These are phyloP conservation scores for Lepidopterella palustris DNA, from an alignment of 495 filamentous ascomycete species.

Conservation along the genomic window DNA sequence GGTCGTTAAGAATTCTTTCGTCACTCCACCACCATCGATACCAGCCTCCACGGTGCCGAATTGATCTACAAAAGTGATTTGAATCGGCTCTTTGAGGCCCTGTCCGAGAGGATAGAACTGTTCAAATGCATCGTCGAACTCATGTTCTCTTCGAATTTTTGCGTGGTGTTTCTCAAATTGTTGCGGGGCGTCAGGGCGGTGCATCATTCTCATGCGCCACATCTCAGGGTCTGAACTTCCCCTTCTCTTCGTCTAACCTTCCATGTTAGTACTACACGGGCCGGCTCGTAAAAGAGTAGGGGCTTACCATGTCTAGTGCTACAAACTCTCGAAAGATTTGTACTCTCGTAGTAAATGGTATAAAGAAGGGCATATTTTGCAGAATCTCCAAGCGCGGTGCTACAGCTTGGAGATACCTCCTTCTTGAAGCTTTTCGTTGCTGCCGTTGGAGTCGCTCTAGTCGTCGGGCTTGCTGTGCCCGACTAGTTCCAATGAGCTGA, in stretches of 20 bases:
- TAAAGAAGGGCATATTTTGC: conserved; percentile 94
- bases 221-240: conserved; percentile 71
- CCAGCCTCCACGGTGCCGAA: conserved; percentile 84
- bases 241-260: conserved; percentile 48
- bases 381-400: conserved; percentile 84
- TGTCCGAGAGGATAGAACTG: conserved; percentile 79
- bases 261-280: conserved; percentile 2
- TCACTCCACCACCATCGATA: conserved; percentile 95
- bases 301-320: conserved; percentile 64
- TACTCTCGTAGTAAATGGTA: conserved; percentile 86
- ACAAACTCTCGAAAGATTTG: conserved; percentile 95
- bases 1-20: conserved; percentile 93
- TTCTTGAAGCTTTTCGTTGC: conserved; percentile 57
- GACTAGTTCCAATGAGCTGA: conserved; percentile 46
- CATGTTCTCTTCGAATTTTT: conserved; percentile 67
- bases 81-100: conserved; percentile 90
- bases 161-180: conserved; percentile 69
- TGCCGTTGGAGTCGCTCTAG: conserved; percentile 50
- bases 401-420: conserved; percentile 64
- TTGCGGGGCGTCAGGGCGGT: conserved; percentile 37
- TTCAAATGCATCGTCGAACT: conserved; percentile 80
- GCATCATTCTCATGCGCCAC: conserved; percentile 64
- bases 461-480: conserved; percentile 47
- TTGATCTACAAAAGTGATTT: conserved; percentile 92
- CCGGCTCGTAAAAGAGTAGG: background rate